A percentile compares a stretch with the other conserved stretches of the same genome.
Evolutionary conservation across 2,329 filamentous ascomycete species (phyloP).

Genomic region (Trichoderma sp.): DNA sequence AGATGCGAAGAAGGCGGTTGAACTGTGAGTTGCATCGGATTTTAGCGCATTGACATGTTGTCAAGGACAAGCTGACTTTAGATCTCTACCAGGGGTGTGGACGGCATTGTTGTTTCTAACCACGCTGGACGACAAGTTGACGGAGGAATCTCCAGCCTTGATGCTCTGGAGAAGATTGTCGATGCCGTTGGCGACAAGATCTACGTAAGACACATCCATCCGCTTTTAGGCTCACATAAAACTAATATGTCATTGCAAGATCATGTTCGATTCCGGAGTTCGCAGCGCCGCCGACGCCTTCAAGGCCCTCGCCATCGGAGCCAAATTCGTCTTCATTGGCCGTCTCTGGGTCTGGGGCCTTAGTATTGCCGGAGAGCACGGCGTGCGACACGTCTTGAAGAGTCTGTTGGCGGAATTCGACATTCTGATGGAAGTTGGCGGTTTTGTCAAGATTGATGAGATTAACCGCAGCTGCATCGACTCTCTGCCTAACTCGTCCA

Average conservation of each 20-base stretch:
- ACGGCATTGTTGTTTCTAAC: conserved; percentile 58
- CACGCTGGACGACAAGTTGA: conserved; percentile 53
- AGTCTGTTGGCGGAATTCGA: conserved; percentile 16
- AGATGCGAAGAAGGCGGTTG: conserved; percentile 56
- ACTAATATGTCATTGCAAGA: conserved; percentile 23
- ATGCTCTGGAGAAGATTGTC: conserved; percentile 52
- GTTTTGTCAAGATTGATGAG: neutral
- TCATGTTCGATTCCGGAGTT: conserved; percentile 47
- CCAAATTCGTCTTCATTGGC: conserved; percentile 57
- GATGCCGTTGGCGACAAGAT: conserved; percentile 20
- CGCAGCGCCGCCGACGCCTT: conserved; percentile 59
- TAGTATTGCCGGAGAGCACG: conserved; percentile 17
- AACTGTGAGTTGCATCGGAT: conserved; percentile 27
- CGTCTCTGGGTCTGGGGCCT: conserved; percentile 49
- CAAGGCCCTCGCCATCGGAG: conserved; percentile 57
- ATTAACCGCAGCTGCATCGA: conserved; percentile 6
- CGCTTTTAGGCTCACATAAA: neutral
- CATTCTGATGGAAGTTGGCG: conserved; percentile 18
- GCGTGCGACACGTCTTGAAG: conserved; percentile 14
- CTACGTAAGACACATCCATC: neutral
- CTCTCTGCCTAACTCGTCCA: conserved; percentile 12
- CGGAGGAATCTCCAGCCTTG: conserved; percentile 50
- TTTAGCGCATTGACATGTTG: neutral
- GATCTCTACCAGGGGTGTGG: conserved; percentile 7
- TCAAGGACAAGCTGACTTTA: neutral